Base-by-base conservation (phyloP, 1,139 yeast genomes). In the Nadsonia commutata region DNA sequence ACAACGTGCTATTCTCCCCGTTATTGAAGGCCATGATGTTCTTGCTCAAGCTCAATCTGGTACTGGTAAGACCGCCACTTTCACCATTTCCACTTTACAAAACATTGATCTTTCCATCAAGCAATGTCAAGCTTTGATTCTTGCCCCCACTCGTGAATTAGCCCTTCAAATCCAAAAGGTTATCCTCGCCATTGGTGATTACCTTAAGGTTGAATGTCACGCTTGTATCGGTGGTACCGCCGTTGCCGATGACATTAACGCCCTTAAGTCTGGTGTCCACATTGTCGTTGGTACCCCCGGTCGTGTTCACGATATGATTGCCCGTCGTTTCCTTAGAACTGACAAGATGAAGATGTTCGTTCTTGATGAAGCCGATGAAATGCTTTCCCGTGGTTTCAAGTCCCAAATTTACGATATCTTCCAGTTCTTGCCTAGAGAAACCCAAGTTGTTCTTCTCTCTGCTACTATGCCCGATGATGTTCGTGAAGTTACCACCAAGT, bases 21-120 rank as follows among this genome's bases (percentile, higher is more conserved):
- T 90, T 67, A 80, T 90, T 62, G 93, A 84, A 67, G 95, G 95
- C 56, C 79, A 90, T 70, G 98, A 90, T 68, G 95, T 88, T 48
- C 78, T 90, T 61, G 98, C 97, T 56, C 98, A 90, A 71, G 96
- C 97, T 56, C 98, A 90, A 76, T 88, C 97, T 45, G 98, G 98
- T 80, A 90, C 98, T 54, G 98, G 98, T 80, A 90, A 90, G 75
- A 90, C 98, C 52, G 98, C 97, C 62, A 90, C 98, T 55, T 90
- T 90, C 79, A 81, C 97, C 66, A 88, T 90, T 60, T 82, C 95
- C 59, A 90, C 94, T 59, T 76, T 90, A 67, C 95, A 88, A 75
- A 83, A 86, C 76, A 80, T 86, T 57, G 94, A 85, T 66, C 52
- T 59, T 45, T 49, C 52, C 46, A 44, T 55, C 46, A 49, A 56